phyloP scores from a whole-genome alignment of 331 rosid species.

The Ulmus americana region DNA sequence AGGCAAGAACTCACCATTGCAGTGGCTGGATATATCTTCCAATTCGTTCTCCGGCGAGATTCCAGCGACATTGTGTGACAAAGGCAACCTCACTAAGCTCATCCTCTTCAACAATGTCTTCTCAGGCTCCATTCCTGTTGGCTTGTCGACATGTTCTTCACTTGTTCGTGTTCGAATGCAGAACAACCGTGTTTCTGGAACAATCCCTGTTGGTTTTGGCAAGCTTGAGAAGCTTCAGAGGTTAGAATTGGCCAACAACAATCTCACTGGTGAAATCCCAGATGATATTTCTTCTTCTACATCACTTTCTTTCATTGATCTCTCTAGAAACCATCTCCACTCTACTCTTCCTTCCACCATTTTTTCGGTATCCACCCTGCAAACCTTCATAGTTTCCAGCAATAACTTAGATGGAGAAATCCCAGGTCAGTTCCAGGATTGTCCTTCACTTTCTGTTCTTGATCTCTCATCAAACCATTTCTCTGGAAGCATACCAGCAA shows the following conservation, averaged over 20 bases:
- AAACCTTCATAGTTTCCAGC: conserved; percentile 61
- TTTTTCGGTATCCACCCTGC: conserved; percentile 70
- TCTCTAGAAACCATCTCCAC: conserved; percentile 59
- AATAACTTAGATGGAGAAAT: conserved; percentile 69
- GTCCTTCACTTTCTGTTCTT: conserved; percentile 72
- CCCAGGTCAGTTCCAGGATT: conserved; percentile 79
- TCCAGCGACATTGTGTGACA: conserved; percentile 64
- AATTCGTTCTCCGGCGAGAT: conserved; percentile 68
- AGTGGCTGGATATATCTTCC: conserved; percentile 88
- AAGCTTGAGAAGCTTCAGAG: conserved; percentile 78
- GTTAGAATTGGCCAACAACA: conserved; percentile 88
- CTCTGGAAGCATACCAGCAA: conserved; percentile 67
- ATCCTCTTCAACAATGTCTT: conserved; percentile 86
- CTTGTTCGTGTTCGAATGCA: conserved; percentile 85
- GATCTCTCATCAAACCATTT: conserved; percentile 75
- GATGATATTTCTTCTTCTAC: conserved; percentile 64
- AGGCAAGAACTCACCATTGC: conserved; percentile 70
- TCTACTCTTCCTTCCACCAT: conserved; percentile 80
- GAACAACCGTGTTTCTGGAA: conserved; percentile 70
- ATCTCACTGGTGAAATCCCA: conserved; percentile 74
- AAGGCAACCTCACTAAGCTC: conserved; percentile 84
- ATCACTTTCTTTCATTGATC: conserved; percentile 87
- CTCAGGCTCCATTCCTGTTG: conserved; percentile 63
- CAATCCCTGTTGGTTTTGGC: conserved; percentile 73
- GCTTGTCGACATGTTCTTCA: conserved; percentile 54